Base-by-base conservation (phyloP, 2,329 filamentous ascomycete species). In the Cyphellophora europaea region DNA sequence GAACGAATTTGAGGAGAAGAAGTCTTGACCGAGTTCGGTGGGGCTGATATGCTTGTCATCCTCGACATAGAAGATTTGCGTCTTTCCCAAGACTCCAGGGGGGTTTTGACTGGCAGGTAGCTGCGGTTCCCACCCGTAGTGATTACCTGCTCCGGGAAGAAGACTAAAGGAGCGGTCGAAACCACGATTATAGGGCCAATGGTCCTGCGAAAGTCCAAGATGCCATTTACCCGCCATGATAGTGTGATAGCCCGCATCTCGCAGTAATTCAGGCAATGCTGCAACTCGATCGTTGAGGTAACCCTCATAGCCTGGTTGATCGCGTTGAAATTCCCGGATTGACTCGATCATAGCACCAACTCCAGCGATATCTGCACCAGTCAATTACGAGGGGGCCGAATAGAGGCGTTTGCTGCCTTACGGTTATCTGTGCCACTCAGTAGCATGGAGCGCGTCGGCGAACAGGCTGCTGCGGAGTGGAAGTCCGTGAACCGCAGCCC, bases 171-270 rank as follows among this genome's bases (percentile, higher is more conserved):
- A 48, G 13, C 48, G 39, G 5, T 53, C 43, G 32, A 59, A 59
- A 0, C 56, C 56, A 11, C 56, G 44, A 13, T 42, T 37, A 14
- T 35, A 44, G 2, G 56, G 56, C 2, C 45, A 48, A 5, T 45
- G 44, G 16, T 52, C 49, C 12, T 38, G 42, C 6, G 38, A 50
- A 27, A 59, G 34, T 1, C 57, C 57, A 5, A 58, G 42, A 36
- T 59, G 57, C 57, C 57, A 58, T 36, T 61, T 61, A 4, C 57
- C 57, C 6, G 53, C 52, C 50, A 60, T 57, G 5, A 50, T 29
- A 0, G 56, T 59, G 30, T 51, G 47, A 37, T 60, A 61, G 8
- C 55, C 57, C 16, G 41, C 44, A 35, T 59, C 56, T 2, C 42
- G 45, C 3, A 61, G 43, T 0, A 61, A 32, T 32, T 60, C 58